phyloP scores from a whole-genome alignment of 2,329 filamentous ascomycete genomes.

The Fusarium annulatum region DNA sequence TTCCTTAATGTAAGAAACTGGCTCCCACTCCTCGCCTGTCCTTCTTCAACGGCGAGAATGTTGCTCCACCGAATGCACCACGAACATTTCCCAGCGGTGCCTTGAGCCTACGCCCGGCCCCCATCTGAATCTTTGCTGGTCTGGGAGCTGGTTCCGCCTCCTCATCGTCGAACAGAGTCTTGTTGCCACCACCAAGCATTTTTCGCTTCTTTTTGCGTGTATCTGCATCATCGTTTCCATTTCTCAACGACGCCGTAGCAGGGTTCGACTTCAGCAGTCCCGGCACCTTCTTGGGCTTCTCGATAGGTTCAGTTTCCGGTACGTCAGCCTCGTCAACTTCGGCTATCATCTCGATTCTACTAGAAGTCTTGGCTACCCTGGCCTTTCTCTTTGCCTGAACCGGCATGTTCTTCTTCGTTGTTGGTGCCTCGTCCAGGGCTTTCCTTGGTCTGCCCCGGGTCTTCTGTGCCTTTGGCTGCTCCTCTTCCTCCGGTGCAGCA shows the following conservation, averaged over 20 bases:
- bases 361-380: slow-evolving; percentile 38
- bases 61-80: slow-evolving; percentile 61
- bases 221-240: slow-evolving; percentile 49
- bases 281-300: slow-evolving; percentile 19
- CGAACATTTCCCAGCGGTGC: slow-evolving; percentile 54
- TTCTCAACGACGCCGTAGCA: slow-evolving; percentile 5
- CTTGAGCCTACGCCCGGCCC: slow-evolving; percentile 46
- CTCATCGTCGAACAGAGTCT: slow-evolving; percentile 78
- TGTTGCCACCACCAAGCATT: slow-evolving; percentile 69
- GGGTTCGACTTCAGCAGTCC: slow-evolving; percentile 25
- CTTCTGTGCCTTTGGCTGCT: slow-evolving; percentile 47
- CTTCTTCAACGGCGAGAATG: slow-evolving; percentile 79
- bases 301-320: slow-evolving; percentile 46
- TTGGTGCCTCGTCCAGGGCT: slow-evolving; percentile 57
- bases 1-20: slow-evolving; percentile 64
- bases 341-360: slow-evolving; percentile 53
- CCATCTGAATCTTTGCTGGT: slow-evolving; percentile 50
- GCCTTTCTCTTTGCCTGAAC: slow-evolving; percentile 50
- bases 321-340: slow-evolving; percentile 51
- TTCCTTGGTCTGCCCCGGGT: slow-evolving; percentile 59
- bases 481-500: slow-evolving; percentile 14
- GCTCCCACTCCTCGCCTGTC: slow-evolving; percentile 72
- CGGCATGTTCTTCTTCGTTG: slow-evolving; percentile 59
- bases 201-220: slow-evolving; percentile 79
- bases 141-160: slow-evolving; percentile 58